Evolutionary conservation across 225 moss, liverwort and hornwort genomes (phyloP).

Genomic region (Thuidium tamariscinum): DNA sequence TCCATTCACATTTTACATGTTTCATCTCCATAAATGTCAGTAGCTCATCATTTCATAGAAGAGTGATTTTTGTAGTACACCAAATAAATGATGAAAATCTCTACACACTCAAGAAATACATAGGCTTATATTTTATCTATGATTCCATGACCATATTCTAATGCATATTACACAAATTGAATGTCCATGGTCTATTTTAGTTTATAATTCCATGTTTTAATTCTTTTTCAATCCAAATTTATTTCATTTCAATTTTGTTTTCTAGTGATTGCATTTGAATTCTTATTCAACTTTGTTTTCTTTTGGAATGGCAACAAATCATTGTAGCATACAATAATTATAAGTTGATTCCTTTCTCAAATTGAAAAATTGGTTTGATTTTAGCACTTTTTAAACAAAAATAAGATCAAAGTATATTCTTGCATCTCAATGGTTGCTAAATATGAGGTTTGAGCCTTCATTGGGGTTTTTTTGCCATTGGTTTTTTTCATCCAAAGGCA

Average conservation of each 20-base stretch:
- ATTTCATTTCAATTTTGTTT: background rate
- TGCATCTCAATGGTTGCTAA: background rate
- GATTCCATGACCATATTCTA: too few species aligned
- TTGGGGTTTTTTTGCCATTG: background rate
- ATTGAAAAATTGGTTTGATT: accelerated
- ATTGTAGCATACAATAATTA: background rate
- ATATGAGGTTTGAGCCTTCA: accelerated
- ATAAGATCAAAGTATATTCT: accelerated
- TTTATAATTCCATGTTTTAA: background rate
- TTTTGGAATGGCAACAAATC: background rate
- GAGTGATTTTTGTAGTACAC: background rate
- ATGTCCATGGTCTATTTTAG: background rate
- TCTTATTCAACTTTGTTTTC: accelerated
- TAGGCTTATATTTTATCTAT: background rate
- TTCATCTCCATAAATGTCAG: background rate
- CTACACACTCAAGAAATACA: background rate
- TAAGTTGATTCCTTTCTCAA: background rate
- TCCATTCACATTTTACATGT: background rate
- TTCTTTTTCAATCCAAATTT: accelerated
- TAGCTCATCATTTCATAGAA: background rate
- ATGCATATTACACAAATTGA: background rate
- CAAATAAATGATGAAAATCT: background rate
- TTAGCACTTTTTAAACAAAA: background rate
- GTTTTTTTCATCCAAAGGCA: too few species aligned
- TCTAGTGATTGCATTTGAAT: background rate